Evolutionary conservation across 371 early-diverging fungal genomes (phyloP), one percentile per base, ranked within the genome.

Genomic region (Mortierella sp.): DNA sequence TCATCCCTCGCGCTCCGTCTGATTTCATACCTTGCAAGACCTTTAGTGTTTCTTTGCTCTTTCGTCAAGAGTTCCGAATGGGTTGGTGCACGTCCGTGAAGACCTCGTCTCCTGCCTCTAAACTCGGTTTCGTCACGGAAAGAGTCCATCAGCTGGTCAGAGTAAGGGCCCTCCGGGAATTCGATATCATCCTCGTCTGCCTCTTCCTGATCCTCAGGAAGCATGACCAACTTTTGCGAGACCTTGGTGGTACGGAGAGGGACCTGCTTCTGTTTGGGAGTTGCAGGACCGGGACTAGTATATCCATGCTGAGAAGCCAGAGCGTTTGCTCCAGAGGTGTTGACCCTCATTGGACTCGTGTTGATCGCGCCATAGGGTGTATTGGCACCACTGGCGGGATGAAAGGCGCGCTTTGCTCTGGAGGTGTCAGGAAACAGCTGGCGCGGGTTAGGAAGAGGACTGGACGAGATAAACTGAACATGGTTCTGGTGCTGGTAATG

Each of bases 191-290:
- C 88, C 14, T 88, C 84, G 18, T 82, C 84, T 41, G 81, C 89
- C 29, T 81, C 82, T 12, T 94, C 93, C 35, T 90, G 92, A 68
- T 96, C 97, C 78, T 95, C 96, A 18, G 99, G 98, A 74, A 99
- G 95, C 48, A 99, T 88, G 0, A 96, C 95, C 6, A 98, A 91
- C 89, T 99, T 99, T 83, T 97, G 97, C 32, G 96, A 94, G 32
- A 94, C 93, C 88, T 97, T 97, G 32, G 97, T 97, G 12, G 97
- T 97, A 83, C 98, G 92, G 46, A 93, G 90, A 11, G 95, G 95
- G 43, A 85, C 86, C 56, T 82, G 86, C 43, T 90, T 88, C 24
- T 79, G 81, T 44, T 88, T 88, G 18, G 86, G 86, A 24, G 86
- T 85, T 32, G 72, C 70, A 18, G 82, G 86, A 1, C 86, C 80